Percentiles rank a stretch among this genome's conserved stretches.
Evolutionary conservation across 2,329 filamentous ascomycete genomes (phyloP).

Genomic region (Xylariaceae sp.): DNA sequence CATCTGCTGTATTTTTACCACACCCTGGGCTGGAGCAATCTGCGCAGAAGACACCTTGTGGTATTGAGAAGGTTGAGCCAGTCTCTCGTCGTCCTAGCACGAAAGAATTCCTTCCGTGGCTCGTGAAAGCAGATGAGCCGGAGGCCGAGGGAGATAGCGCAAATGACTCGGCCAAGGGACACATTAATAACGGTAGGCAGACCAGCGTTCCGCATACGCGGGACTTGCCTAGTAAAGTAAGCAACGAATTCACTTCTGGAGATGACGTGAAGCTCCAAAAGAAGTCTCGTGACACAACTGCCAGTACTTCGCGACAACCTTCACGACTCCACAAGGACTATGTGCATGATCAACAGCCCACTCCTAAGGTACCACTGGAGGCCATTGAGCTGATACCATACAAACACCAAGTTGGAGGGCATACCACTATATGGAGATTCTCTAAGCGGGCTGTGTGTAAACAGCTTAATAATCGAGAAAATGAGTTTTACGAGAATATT

Average conservation of each 20-base stretch:
- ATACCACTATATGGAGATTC: conserved; percentile 94
- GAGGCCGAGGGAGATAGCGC: conserved; percentile 33
- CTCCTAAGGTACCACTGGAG: conserved; percentile 63
- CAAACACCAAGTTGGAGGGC: conserved; percentile 93
- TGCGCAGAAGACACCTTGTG: conserved; percentile 26
- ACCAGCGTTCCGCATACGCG: conserved; percentile 21
- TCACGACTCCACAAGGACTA: conserved; percentile 45
- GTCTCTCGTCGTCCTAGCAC: conserved; percentile 25
- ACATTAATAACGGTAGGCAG: conserved; percentile 23
- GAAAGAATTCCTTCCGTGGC: conserved; percentile 48
- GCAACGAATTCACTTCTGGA: conserved; percentile 39
- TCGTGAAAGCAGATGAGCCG: conserved; percentile 55
- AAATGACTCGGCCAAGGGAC: conserved; percentile 34
- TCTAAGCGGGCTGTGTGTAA: conserved; percentile 95
- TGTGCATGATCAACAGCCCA: conserved; percentile 49
- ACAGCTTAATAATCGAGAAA: conserved; percentile 95
- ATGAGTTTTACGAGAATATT: conserved; percentile 97
- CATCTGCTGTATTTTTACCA: conserved; percentile 78
- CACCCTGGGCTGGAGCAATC: conserved; percentile 57
- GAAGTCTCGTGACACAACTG: conserved; percentile 29
- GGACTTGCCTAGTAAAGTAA: conserved; percentile 32
- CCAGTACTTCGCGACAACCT: conserved; percentile 35
- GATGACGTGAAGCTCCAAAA: conserved; percentile 39
- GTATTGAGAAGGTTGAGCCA: conserved; percentile 26
- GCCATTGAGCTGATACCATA: conserved; percentile 96